Base-by-base conservation (phyloP, 305 asterid species). In the Fraxinus dipetala region DNA sequence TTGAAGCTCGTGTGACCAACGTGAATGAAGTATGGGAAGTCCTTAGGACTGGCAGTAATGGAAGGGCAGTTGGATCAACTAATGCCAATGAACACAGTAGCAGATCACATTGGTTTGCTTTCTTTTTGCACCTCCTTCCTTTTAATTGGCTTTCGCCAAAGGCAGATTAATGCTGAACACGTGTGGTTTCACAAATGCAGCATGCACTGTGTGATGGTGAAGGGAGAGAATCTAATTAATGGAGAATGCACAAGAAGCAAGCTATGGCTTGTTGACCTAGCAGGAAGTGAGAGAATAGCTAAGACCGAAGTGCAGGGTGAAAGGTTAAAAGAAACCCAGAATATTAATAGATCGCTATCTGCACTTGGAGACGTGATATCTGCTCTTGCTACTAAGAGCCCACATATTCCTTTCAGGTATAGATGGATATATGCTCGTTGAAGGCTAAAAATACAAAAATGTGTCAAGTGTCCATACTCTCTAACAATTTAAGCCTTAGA, bases 351-450 rank as follows among this genome's bases (percentile, higher is more conserved):
- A 89, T 96, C 99, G 22, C 94, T 96, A 79, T 96, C 97, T 34
- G 98, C 99, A 1, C 98, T 96, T 72, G 99, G 99, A 78, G 99
- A 96, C 34, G 98, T 96, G 69, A 96, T 96, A 86, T 93, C 95
- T 32, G 90, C 99, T 69, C 99, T 93, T 84, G 97, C 99, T 78
- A 90, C 92, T 56, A 94, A 87, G 87, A 90, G 98, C 80, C 88
- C 97, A 0, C 99, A 96, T 81, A 90, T 96, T 61, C 99, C 99
- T 63, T 96, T 93, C 86, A 91, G 98, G 98, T 91, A 87, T 45
- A 28, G 72, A 28, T 16, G 18, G 73, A 26, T 24, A 4, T 65
- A 65, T 6, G 67, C 67, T 18, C 28, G 26, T 18, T 18, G 67
- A 56, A 18, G 67, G 24, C 67, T 56, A 56, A 56, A 18, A 26